A percentile compares a stretch with the other conserved stretches of the same genome.
phyloP scores from a whole-genome alignment of 306 rosid species.

The Vachellia pachyceras region DNA sequence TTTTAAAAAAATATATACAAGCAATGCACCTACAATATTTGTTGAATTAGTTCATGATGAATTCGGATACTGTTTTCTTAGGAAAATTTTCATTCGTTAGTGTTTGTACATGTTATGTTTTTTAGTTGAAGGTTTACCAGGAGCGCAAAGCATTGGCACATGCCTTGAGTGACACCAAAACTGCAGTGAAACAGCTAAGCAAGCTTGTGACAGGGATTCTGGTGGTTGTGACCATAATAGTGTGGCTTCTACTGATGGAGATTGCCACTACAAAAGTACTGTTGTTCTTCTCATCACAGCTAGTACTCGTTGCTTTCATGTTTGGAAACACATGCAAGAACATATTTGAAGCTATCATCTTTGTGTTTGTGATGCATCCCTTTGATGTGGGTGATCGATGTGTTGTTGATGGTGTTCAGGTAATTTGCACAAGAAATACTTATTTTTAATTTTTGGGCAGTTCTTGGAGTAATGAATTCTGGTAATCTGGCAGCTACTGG shows the following conservation, averaged over 20 bases:
- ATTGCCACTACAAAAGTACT: slow-evolving; percentile 90
- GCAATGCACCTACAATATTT: neutral
- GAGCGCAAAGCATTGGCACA: slow-evolving; percentile 92
- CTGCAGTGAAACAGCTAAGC: slow-evolving; percentile 83
- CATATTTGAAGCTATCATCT: slow-evolving; percentile 84
- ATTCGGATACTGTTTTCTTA: slow-evolving; percentile 16
- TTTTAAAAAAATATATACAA: neutral
- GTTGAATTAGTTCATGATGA: slow-evolving; percentile 1
- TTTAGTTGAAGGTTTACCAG: slow-evolving; percentile 81
- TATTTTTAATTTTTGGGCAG: neutral
- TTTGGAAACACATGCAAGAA: slow-evolving; percentile 93
- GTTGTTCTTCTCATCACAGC: slow-evolving; percentile 77
- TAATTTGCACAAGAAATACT: slow-evolving; percentile 32
- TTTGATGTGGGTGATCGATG: slow-evolving; percentile 97
- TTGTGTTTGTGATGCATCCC: slow-evolving; percentile 96
- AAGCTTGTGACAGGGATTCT: slow-evolving; percentile 69
- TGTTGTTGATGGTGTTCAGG: slow-evolving; percentile 82
- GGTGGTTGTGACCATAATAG: slow-evolving; percentile 54
- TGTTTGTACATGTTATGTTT: slow-evolving; percentile 24
- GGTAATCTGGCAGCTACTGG: slow-evolving; percentile 65
- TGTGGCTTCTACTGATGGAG: slow-evolving; percentile 91
- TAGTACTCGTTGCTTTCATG: slow-evolving; percentile 79
- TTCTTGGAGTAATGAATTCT: slow-evolving; percentile 22
- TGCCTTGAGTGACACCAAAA: slow-evolving; percentile 85
- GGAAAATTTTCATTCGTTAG: neutral